Evolutionary conservation across 2,329 filamentous ascomycete species (phyloP), one percentile per base, ranked within the genome.

Genomic region (Pseudocercospora eumusae): DNA sequence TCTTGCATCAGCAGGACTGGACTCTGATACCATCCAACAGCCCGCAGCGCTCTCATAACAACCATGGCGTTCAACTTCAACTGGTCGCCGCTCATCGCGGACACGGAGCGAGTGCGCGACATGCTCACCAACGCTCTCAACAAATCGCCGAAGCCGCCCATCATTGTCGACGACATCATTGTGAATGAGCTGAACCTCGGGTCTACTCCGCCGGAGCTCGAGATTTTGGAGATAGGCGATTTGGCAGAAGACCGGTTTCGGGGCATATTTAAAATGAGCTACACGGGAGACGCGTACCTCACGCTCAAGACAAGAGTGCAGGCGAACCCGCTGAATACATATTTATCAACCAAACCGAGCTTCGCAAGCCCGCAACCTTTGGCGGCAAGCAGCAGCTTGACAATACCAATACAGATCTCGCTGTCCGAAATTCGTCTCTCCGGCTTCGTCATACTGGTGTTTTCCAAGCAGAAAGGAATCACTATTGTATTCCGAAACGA

Each of bases 11-110:
- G 66, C 66, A 67, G 62, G 68, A 66, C 63, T 28, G n/a, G n/a
- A n/a, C n/a, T n/a, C n/a, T n/a, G n/a, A 61, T 23, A 40, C 60
- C 60, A 42, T 53, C 59, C 61, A 65, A 66, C 44, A 64, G 57
- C 56, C 45, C 47, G 33, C 27, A 57, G 36, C 45, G 31, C 36
- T 21, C 10, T 42, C 58, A 27, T 64, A 52, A 66, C 62, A 79
- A n/a, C n/a, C n/a, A 99, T 99, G 95, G 95, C 95, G 71, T 99
- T 99, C 90, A 98, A 98, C 84, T 99, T 99, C 90, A 98, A 98
- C 91, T 99, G 95, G 95, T 96, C 92, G 85, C 95, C 95, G 75
- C 85, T 99, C 69, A 95, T 96, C 80, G 93, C 93, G 75, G 95
- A 98, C 81, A 93, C 91, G 73, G 86, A 90, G 75, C 89, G 92